Evolutionary conservation across 2,329 filamentous ascomycete genomes (phyloP).

Genomic region (Simplicillium sp.): DNA sequence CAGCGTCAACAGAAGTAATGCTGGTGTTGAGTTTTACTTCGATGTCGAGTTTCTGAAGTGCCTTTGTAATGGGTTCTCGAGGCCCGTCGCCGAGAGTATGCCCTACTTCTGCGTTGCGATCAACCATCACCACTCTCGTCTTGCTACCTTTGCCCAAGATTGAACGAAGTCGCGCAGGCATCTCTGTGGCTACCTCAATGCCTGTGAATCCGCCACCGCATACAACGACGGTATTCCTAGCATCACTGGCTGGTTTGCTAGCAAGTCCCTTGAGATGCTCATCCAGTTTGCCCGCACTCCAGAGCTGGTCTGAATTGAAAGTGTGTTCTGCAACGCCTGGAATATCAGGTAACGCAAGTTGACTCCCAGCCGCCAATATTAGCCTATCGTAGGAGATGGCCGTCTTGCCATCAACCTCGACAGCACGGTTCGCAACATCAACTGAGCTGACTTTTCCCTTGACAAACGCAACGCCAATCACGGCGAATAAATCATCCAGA

Average conservation of each 20-base stretch:
- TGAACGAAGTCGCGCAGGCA: constrained; percentile 16
- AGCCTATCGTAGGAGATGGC: constrained; percentile 21
- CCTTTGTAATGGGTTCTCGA: constrained; percentile 20
- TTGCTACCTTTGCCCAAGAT: constrained; percentile 5
- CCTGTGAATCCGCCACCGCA: constrained; percentile 25
- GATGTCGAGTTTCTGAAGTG: constrained; percentile 17
- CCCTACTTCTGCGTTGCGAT: constrained; percentile 16
- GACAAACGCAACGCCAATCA: constrained; percentile 16
- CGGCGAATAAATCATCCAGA: constrained; percentile 15
- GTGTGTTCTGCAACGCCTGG: constrained; percentile 19
- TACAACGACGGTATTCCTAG: constrained; percentile 23
- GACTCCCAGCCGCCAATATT: constrained; percentile 25
- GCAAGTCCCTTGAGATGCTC: constrained; percentile 18
- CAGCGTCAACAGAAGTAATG: constrained; percentile 14
- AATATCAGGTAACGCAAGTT: constrained; percentile 18
- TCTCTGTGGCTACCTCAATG: constrained; percentile 19
- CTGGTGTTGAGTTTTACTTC: constrained; percentile 18
- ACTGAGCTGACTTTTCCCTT: constrained; percentile 14
- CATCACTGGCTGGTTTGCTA: constrained; percentile 11
- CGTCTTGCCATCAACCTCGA: constrained; percentile 6
- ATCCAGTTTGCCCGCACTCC: constrained; percentile 15
- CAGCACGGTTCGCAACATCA: constrained; percentile 7
- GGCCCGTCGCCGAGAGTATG: constrained; percentile 21
- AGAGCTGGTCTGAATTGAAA: constrained; percentile 23
- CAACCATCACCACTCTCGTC: constrained; percentile 17